Conservation (phyloP, 768 basidiomycete species). For the Naganishia vaughanmartiniae region DNA sequence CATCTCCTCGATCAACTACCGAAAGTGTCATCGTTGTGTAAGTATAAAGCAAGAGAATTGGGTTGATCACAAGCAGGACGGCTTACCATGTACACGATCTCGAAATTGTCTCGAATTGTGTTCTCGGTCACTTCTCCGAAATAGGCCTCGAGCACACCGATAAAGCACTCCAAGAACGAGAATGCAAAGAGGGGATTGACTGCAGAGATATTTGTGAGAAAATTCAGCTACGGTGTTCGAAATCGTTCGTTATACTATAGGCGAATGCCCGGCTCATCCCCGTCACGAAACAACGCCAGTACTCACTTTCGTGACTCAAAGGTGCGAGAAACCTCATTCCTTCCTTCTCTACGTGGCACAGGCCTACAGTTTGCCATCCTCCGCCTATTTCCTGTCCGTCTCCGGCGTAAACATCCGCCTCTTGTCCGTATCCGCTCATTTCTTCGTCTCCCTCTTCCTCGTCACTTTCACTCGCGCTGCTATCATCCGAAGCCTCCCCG, state of each 20-base stretch:
- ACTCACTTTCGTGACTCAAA: slow-evolving; percentile 78
- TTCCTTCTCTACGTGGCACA: slow-evolving; percentile 75
- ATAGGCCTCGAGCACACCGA: slow-evolving; percentile 79
- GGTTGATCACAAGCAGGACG: not conserved
- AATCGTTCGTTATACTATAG: not conserved
- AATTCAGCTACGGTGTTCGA: not conserved
- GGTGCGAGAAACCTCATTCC: slow-evolving; percentile 77
- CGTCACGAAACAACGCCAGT: not conserved
- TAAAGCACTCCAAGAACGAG: slow-evolving; percentile 78
- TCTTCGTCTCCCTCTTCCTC: slow-evolving; percentile 11
- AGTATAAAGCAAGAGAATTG: slow-evolving; percentile 8
- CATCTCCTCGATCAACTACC: slow-evolving; percentile 88
- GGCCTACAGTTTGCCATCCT: slow-evolving; percentile 56
- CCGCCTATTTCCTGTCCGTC: not conserved
- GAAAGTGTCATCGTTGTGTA: slow-evolving; percentile 8
- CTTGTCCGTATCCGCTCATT: slow-evolving; percentile 33
- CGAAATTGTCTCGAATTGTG: slow-evolving; percentile 84
- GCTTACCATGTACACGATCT: slow-evolving; percentile 85
- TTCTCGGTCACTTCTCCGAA: slow-evolving; percentile 78
- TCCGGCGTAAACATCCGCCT: not conserved
- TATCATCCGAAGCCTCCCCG: not conserved
- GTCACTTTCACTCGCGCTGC: not conserved
- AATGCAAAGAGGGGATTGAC: slow-evolving; percentile 89
- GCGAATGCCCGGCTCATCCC: not conserved
- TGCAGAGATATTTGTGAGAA: slow-evolving; percentile 46